Base-by-base conservation (phyloP, 805 yeast genomes). In the Saturnispora ahearnii region DNA sequence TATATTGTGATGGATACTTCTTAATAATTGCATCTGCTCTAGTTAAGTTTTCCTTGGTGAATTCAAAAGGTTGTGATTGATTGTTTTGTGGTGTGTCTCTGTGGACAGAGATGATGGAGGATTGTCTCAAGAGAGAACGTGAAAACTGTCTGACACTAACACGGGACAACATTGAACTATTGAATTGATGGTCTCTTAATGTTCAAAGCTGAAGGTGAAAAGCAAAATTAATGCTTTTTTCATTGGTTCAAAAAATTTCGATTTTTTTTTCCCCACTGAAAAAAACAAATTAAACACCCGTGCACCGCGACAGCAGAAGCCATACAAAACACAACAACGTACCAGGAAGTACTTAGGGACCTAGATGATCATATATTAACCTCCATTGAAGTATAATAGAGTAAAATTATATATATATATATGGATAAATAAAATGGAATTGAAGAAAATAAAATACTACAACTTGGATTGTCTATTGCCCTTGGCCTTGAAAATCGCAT, bases 1-100 rank as follows among this genome's bases (percentile, higher is more conserved):
- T 87, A 68, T 87, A 87, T 64, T 87, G 91, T 28, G 85, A 73
- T 10, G 96, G 96, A 65, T 87, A 87, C 70, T 85, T 85, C 59
- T 84, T 78, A 48, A 87, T 74, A 61, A 87, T 78, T 54, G 77
- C 82, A 52, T 82, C 69, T n/a, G 95, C 95, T 57, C 86, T 73
- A 55, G 73, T 69, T 62, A 69, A 58, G 71, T 85, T 86, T 55
- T 79, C 87, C 12, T 73, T 60, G 51, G 73, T 73, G 72, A 87
- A 87, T 64, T 83, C 88, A 65, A 87, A 87, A 41, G 87, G 82
- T 48, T 81, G 71, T 48, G 72, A 67, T 44, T 77, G 79, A 67
- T 84, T 82, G 73, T 87, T 85, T 44, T 74, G 75, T 41, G 77
- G 73, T 32, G 83, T 74, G 59, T 87, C 80, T 64, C 95, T 77